Percentiles rank a stretch among this genome's conserved stretches.
phyloP scores from a whole-genome alignment of 331 rosid species.

The Cydonia oblonga region DNA sequence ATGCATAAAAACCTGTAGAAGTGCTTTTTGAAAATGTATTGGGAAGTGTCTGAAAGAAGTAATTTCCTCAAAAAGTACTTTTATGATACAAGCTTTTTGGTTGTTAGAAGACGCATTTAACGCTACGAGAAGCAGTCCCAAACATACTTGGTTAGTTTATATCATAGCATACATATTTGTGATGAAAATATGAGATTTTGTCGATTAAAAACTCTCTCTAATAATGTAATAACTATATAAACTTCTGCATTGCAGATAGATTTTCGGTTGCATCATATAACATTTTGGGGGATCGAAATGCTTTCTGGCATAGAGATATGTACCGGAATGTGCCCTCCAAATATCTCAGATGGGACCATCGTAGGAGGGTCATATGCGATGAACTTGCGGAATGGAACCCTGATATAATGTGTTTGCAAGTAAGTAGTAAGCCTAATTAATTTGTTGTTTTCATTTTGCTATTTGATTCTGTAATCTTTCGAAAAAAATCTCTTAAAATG shows the following conservation, averaged over 20 bases:
- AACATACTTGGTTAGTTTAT: no score
- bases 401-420: conserved; percentile 80
- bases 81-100: no score
- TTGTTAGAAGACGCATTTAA: no score
- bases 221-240: background rate
- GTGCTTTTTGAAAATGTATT: no score
- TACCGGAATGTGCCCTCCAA: conserved; percentile 56
- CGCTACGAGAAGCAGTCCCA: no score
- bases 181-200: no score
- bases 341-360: conserved; percentile 50
- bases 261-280: conserved; percentile 71
- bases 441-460: background rate
- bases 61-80: no score
- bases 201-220: background rate
- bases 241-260: conserved; percentile 28
- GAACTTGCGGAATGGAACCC: conserved; percentile 62
- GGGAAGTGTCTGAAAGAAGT: no score
- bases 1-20: no score
- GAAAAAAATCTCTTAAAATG: background rate
- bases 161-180: background rate
- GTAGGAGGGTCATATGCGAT: conserved; percentile 43
- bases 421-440: conserved; percentile 2
- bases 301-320: conserved; percentile 50
- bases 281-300: conserved; percentile 60
- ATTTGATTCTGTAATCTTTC: background rate